Evolutionary conservation across 2,329 filamentous ascomycete species (phyloP).

Genomic region (Plenodomus lindquistii): DNA sequence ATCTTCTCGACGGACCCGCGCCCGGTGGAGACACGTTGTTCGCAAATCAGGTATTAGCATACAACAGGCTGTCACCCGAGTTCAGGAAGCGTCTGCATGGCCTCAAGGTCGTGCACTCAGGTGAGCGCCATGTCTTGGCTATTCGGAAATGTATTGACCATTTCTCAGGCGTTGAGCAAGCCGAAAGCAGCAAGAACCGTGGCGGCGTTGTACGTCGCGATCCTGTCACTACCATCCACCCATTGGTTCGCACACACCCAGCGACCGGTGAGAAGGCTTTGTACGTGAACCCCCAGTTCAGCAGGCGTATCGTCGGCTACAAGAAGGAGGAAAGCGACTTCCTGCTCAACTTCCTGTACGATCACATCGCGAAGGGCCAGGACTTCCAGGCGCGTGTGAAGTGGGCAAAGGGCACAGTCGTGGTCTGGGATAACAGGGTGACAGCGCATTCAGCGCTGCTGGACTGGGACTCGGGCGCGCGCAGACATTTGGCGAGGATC

Average conservation of each 20-base stretch:
- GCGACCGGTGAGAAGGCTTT: constrained; percentile 80
- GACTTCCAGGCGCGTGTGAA: constrained; percentile 76
- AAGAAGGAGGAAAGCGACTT: constrained; percentile 87
- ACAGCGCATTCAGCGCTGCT: constrained; percentile 78
- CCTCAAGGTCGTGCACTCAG: constrained; percentile 79
- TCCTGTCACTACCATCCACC: constrained; percentile 74
- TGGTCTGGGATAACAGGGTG: constrained; percentile 85
- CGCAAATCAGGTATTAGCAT: constrained; percentile 77
- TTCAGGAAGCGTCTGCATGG: constrained; percentile 83
- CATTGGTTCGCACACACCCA: constrained; percentile 79
- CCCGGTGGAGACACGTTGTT: constrained; percentile 87
- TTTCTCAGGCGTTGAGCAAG: constrained; percentile 67
- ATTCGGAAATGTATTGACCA: constrained; percentile 3
- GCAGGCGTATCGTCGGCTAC: constrained; percentile 76
- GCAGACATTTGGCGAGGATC: constrained; percentile 78
- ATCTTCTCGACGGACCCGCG: constrained; percentile 79
- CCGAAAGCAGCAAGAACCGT: constrained; percentile 66
- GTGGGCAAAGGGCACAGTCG: constrained; percentile 79
- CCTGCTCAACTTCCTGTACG: constrained; percentile 75
- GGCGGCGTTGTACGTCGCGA: constrained; percentile 76
- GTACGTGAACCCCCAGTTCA: constrained; percentile 84
- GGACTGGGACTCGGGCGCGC: constrained; percentile 79
- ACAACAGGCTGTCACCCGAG: constrained; percentile 75
- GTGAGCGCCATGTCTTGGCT: constrained; percentile 39
- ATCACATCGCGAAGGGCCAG: constrained; percentile 72